Base-by-base conservation (phyloP, 2,329 filamentous ascomycete genomes). In the Waltergamsia citrina region DNA sequence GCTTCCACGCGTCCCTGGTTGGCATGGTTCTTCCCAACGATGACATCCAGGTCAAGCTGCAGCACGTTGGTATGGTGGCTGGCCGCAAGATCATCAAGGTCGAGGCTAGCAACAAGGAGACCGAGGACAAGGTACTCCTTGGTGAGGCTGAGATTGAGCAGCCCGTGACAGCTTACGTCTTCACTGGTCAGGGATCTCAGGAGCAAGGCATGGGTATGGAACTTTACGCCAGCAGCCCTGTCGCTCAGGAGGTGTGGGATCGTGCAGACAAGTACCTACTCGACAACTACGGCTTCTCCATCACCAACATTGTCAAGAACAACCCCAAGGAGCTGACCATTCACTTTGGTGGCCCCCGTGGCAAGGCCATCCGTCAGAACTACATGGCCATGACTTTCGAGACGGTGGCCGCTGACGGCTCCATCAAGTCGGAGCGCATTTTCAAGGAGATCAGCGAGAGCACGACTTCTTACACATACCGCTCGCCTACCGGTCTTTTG, bases 151-250 rank as follows among this genome's bases (percentile, higher is more conserved):
- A 98, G 61, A 86, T 98, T 38, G 92, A 98, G 62, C 92, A 98
- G 57, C 93, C 93, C 7, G 86, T 92, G 22, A 94, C 90, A 3
- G 81, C 92, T 5, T 98, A 98, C 51, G 86, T 98, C 47, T 98
- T 98, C 62, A 98, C 93, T 43, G 92, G 92, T 36, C 92, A 98
- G 61, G 92, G 92, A 49, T 95, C 88, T 33, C 93, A 98, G 60
- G 92, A 98, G 61, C 92, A 98, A 60, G 92, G 92, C 41, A 98
- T 98, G 92, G 92, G 92, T 62, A 98, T 98, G 92, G 92, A 96
- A 52, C 72, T 98, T 33, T 98, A 98, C 58, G 82, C 73, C 51
- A 94, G 81, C 70, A 96, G 92, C 56, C 69, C 81, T 24, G 92
- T 98, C 15, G 93, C 92, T 41, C 88, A 87, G 66, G 90, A 94